Base-by-base conservation (phyloP, 305 asterid genomes). In the Coffea humblotiana region DNA sequence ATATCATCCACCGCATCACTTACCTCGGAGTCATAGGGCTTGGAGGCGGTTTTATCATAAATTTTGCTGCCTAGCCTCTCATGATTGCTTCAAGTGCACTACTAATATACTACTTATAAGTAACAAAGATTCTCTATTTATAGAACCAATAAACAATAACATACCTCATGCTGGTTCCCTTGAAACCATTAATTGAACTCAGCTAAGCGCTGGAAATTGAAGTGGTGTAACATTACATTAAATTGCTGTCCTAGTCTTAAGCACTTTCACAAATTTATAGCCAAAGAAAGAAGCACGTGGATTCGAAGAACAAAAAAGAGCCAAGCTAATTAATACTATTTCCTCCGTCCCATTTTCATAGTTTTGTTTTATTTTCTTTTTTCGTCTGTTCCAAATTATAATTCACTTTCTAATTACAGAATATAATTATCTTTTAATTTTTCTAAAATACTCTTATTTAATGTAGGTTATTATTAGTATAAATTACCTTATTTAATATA, bases 41-140 rank as follows among this genome's bases (percentile, higher is more conserved):
- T 71, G 74, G 74, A 71, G 80, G 80, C 81, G 80, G 86, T 84
- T 80, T 77, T 13, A 0, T 71, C 43, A 18, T 10, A 29, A n/a
- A 51, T 8, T 56, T 35, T 27, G 32, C 52, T n/a, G 27, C 56
- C 75, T 56, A 14, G 40, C 35, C 64, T 40, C 35, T 63, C 64
- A 43, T 76, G 3, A 63, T 64, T 47, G 37, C 25, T 74, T 37
- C 78, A 32, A 56, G 56, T 74, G 3, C 40, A 37, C 2, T 37
- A n/a, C n/a, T n/a, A n/a, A n/a, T n/a, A n/a, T n/a, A n/a, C n/a
- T n/a, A n/a, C 32, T 32, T 32, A 32, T 32, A 32, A 40, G 43
- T 40, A 40, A 32, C 51, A 15, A 19, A 56, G 25, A 52, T 56
- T 11, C 27, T 10, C 60, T 4, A 14, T n/a, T 23, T 56, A 18